Conservation (phyloP, 2,329 filamentous ascomycete species). For the Furcasterigmium sp. region DNA sequence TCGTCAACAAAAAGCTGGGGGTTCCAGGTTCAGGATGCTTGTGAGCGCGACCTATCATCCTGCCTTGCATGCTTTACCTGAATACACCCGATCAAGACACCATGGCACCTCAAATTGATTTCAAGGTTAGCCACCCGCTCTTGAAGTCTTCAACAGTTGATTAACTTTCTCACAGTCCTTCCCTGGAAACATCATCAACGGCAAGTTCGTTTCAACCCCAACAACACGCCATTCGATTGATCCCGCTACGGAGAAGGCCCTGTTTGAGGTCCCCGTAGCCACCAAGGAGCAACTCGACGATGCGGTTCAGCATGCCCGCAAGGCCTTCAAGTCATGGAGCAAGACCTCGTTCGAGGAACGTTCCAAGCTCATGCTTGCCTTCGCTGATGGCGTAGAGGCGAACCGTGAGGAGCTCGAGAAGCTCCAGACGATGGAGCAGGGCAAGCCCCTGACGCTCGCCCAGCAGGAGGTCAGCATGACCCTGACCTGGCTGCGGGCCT, state of each 20-base stretch:
- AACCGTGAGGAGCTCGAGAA: constrained; percentile 16
- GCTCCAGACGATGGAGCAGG: constrained; percentile 20
- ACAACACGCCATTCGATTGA: background rate
- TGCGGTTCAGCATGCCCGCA: constrained; percentile 19
- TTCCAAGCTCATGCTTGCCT: constrained; percentile 12
- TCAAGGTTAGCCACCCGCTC: too few species aligned
- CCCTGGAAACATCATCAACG: background rate
- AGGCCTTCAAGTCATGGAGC: constrained; percentile 24
- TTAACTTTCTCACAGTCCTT: background rate
- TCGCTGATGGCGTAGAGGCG: constrained; percentile 19
- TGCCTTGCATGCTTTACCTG: too few species aligned
- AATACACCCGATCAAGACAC: too few species aligned
- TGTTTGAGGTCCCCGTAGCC: constrained; percentile 22
- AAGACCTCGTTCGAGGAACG: constrained; percentile 18
- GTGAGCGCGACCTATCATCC: too few species aligned
- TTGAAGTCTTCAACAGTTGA: too few species aligned
- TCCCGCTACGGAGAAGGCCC: constrained; percentile 11
- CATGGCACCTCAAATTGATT: too few species aligned
- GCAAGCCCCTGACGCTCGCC: constrained; percentile 17
- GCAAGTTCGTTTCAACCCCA: background rate
- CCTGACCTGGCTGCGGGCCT: constrained; percentile 14
- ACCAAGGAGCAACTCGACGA: constrained; percentile 21
- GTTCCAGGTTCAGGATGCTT: too few species aligned
- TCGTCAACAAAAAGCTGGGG: too few species aligned
- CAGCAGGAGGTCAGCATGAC: constrained; percentile 12